A percentile compares a stretch with the other conserved stretches of the same genome.
These are phyloP conservation scores for Hemileccinum rubropunctum DNA, from an alignment of 768 basidiomycete genomes.

Conservation along the genomic window DNA sequence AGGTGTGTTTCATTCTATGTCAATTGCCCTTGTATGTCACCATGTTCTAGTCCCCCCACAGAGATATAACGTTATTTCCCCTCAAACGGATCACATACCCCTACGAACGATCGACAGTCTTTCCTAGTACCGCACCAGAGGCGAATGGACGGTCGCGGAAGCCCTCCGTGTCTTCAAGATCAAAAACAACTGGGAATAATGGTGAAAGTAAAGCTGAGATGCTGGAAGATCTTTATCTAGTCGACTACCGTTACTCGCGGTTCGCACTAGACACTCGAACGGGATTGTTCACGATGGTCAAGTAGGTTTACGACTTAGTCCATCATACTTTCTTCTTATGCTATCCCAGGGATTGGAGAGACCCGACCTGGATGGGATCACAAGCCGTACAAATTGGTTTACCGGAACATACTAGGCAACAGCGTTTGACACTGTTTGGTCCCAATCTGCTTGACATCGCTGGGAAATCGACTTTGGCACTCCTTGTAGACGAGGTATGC, in stretches of 20 bases:
- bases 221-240: slow-evolving; percentile 55
- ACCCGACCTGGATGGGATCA: slow-evolving; percentile 67
- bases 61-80: slow-evolving; percentile 76
- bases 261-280: slow-evolving; percentile 84
- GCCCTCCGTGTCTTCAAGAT: slow-evolving; percentile 21
- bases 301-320: slow-evolving; percentile 41
- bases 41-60: slow-evolving; percentile 67
- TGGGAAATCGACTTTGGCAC: slow-evolving; percentile 71
- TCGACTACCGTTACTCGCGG: slow-evolving; percentile 92
- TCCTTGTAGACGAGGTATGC: slow-evolving; percentile 87
- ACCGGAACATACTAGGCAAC: slow-evolving; percentile 47
- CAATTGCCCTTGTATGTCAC: slow-evolving; percentile 21
- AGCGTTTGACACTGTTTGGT: slow-evolving; percentile 76
- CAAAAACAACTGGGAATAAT: slow-evolving; percentile 33
- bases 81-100: slow-evolving; percentile 68
- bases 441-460: slow-evolving; percentile 87
- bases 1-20: slow-evolving; percentile 53
- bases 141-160: slow-evolving; percentile 26
- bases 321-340: slow-evolving; percentile 5
- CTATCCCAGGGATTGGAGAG: slow-evolving; percentile 79
- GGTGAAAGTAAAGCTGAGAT: slow-evolving; percentile 32
- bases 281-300: slow-evolving; percentile 78
- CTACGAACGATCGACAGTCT: slow-evolving; percentile 77
- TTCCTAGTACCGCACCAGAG: slow-evolving; percentile 43
- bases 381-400: slow-evolving; percentile 65